phyloP scores from a whole-genome alignment of 208 protist species.

The Acanthamoeba culbertsoni region DNA sequence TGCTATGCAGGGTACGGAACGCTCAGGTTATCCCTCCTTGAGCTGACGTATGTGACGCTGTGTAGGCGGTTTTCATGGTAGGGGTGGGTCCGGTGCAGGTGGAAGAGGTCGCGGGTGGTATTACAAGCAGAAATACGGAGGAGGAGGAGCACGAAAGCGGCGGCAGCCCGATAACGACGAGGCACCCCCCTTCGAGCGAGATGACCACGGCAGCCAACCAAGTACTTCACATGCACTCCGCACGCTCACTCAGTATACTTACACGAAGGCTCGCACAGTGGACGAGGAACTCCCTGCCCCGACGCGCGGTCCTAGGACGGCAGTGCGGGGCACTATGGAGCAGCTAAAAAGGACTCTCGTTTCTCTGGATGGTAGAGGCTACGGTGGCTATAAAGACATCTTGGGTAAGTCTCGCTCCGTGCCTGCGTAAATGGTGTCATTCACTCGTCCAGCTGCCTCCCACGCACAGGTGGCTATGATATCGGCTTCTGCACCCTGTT shows the following conservation, averaged over 20 bases:
- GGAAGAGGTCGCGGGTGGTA: constrained; percentile 63
- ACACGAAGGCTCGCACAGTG: neutral
- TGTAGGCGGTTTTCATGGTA: neutral
- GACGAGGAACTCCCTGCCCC: neutral
- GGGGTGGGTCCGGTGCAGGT: neutral
- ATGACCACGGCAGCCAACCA: neutral
- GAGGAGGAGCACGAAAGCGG: constrained; percentile 33
- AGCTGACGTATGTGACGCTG: too few species aligned
- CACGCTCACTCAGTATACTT: neutral
- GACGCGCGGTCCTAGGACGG: neutral
- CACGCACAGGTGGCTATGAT: constrained; percentile 82
- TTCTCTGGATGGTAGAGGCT: constrained; percentile 66
- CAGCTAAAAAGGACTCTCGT: neutral
- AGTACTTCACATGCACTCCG: neutral
- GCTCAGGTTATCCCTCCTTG: too few species aligned
- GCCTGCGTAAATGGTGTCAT: neutral
- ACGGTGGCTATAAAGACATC: constrained; percentile 66
- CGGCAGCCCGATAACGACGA: neutral
- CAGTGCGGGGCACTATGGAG: neutral
- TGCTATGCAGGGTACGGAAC: too few species aligned
- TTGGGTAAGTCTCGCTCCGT: neutral
- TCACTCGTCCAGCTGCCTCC: neutral
- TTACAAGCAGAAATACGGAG: constrained; percentile 75
- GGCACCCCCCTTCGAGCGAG: neutral
- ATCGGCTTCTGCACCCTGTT: constrained; percentile 85